phyloP scores from a whole-genome alignment of 805 yeast species.

The Teunomyces kruisii region DNA sequence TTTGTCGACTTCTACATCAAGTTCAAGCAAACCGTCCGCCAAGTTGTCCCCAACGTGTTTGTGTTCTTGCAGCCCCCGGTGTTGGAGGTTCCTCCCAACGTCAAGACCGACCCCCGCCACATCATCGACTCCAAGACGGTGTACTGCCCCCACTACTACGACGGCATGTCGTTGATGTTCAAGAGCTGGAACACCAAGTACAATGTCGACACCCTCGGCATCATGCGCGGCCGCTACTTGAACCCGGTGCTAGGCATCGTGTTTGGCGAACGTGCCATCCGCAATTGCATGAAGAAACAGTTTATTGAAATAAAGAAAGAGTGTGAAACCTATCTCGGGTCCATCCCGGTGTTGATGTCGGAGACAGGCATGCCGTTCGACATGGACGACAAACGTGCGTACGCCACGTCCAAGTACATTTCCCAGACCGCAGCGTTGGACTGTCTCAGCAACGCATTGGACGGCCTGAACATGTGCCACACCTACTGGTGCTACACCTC shows the following conservation, averaged over 20 bases:
- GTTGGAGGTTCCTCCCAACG: conserved; percentile 68
- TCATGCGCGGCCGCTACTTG: conserved; percentile 72
- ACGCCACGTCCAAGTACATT: conserved; percentile 59
- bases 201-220: conserved; percentile 88
- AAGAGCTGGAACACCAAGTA: conserved; percentile 81
- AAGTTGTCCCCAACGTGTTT: conserved; percentile 44
- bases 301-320: conserved; percentile 66
- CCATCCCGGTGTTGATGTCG: conserved; percentile 74
- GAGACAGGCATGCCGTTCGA: conserved; percentile 99
- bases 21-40: conserved; percentile 51
- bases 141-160: conserved; percentile 89
- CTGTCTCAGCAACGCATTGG: conserved; percentile 77
- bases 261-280: conserved; percentile 75
- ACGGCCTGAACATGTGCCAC: conserved; percentile 66
- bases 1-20: conserved; percentile 62
- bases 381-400: conserved; percentile 82
- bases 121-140: conserved; percentile 65
- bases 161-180: conserved; percentile 90
- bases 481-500: conserved; percentile 86
- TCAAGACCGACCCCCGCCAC: conserved; percentile 46
- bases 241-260: conserved; percentile 76
- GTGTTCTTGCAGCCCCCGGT: conserved; percentile 82
- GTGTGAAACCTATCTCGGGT: conserved; percentile 60
- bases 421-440: conserved; percentile 83
- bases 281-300: conserved; percentile 71